Evolutionary conservation across 139 green algal species (phyloP), one percentile per base, ranked within the genome.

Genomic region (Closterium sp.): DNA sequence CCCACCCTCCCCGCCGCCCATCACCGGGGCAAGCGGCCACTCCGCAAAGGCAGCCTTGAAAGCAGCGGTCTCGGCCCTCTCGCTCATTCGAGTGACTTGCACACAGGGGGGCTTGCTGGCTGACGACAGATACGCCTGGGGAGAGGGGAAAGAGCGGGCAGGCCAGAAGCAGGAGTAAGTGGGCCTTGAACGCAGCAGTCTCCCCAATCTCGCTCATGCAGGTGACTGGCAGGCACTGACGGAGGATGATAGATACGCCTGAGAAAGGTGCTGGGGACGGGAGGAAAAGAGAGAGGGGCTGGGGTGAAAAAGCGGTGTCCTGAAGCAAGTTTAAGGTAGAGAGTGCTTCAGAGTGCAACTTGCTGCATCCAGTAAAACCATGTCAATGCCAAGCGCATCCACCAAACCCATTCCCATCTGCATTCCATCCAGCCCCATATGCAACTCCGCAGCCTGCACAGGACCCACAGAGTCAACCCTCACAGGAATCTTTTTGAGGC

Each of bases 41-140:
- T 88, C 90, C 10, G n/a, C 88, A 87, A 93, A 93, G 66, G 34
- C 8, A 3, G 86, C 38, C 87, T 93, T 93, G 87, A 93, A 93
- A 16, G 38, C 55, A 28, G 90, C 21, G 25, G 90, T 92, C 87
- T 93, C 90, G 34, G 33, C 64, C 9, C 90, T 23, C 43, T 93
- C 90, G 10, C n/a, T 32, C 33, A 93, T 66, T 2, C 87, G 87
- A 3, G n/a, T 32, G 12, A 91, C 55, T 23, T 25, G 16, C 32
- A 89, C 93, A 32, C 55, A 92, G 23, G 88, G 32, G 87, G 90
- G 33, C 8, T 88, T 28, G 93, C 87, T 90, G 43, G n/a, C n/a
- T n/a, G n/a, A n/a, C n/a, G 28, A 32, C 28, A 89, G 16, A 91
- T 85, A 89, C 43, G 86, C 33, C 33, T 34, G 33, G 33, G 23